Evolutionary conservation across 768 basidiomycete genomes (phyloP).

Genomic region (Termitomyces sp.): DNA sequence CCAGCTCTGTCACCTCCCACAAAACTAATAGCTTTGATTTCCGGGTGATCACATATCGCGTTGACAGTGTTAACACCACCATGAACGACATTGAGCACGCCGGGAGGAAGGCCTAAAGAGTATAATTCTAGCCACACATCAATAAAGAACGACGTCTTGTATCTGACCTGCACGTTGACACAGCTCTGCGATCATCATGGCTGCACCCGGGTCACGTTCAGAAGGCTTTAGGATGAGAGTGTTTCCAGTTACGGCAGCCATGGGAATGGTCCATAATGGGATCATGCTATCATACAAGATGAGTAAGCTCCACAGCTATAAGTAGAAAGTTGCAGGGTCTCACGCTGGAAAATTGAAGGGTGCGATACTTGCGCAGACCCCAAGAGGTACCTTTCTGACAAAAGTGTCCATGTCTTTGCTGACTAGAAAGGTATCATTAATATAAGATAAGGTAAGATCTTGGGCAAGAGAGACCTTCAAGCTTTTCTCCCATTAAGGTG

Average conservation of each 20-base stretch:
- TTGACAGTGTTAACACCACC: slow-evolving; percentile 90
- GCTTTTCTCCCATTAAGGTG: slow-evolving; percentile 83
- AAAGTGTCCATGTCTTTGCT: slow-evolving; percentile 97
- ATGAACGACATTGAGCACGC: slow-evolving; percentile 91
- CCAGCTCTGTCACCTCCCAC: slow-evolving; percentile 94
- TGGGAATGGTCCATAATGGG: slow-evolving; percentile 92
- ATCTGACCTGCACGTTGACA: slow-evolving; percentile 74
- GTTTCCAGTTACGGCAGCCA: slow-evolving; percentile 88
- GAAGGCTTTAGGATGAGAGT: slow-evolving; percentile 94
- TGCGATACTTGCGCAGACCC: slow-evolving; percentile 82
- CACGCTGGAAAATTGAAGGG: slow-evolving; percentile 93
- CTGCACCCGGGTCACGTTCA: slow-evolving; percentile 94
- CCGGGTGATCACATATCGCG: slow-evolving; percentile 87
- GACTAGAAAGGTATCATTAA: slow-evolving; percentile 40
- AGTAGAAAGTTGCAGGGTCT: slow-evolving; percentile 20
- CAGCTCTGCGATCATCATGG: slow-evolving; percentile 96
- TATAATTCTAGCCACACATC: neutral
- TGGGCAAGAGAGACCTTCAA: slow-evolving; percentile 61
- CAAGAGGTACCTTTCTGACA: slow-evolving; percentile 77
- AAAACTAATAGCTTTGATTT: slow-evolving; percentile 93
- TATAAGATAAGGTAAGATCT: neutral
- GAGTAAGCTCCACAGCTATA: neutral
- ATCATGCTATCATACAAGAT: slow-evolving; percentile 64
- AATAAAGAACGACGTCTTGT: neutral
- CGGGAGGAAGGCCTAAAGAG: slow-evolving; percentile 64